phyloP scores from a whole-genome alignment of 352 stramenopile genomes.

The Globisporangium takayamanum region DNA sequence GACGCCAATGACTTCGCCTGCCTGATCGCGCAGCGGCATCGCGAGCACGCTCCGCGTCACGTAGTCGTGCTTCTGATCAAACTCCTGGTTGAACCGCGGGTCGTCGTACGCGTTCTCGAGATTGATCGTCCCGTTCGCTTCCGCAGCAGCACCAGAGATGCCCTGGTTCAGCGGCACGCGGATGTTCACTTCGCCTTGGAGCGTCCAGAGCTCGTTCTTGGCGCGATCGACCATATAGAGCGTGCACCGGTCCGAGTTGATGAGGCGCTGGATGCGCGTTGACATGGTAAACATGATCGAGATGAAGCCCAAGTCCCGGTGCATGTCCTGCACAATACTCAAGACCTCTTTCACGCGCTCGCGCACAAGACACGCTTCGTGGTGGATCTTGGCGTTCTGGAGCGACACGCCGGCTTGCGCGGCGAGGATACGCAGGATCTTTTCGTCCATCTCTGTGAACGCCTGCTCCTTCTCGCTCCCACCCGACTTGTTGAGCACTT shows the following conservation, averaged over 20 bases:
- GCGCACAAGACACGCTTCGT: conserved; percentile 36
- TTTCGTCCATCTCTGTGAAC: conserved; percentile 86
- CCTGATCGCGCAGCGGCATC: conserved; percentile 79
- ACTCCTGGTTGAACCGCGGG: conserved; percentile 84
- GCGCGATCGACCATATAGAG: conserved; percentile 90
- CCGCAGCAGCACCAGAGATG: conserved; percentile 73
- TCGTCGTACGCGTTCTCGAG: conserved; percentile 85
- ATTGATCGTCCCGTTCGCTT: conserved; percentile 69
- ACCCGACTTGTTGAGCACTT: conserved; percentile 85
- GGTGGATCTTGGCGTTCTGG: conserved; percentile 77
- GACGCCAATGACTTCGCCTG: conserved; percentile 74
- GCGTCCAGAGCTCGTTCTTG: conserved; percentile 87
- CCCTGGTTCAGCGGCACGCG: conserved; percentile 81
- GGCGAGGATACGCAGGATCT: conserved; percentile 82
- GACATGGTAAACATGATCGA: conserved; percentile 91
- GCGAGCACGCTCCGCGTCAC: conserved; percentile 81
- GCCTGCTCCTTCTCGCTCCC: conserved; percentile 44
- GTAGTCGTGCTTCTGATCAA: conserved; percentile 86
- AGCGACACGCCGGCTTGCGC: conserved; percentile 83
- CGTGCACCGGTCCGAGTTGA: conserved; percentile 89
- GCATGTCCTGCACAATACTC: conserved; percentile 88
- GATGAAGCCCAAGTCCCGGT: conserved; percentile 85
- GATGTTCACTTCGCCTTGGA: conserved; percentile 88
- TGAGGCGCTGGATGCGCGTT: conserved; percentile 75
- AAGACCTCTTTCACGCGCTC: conserved; percentile 78